Percentiles rank a stretch among this genome's conserved stretches.
Conservation (phyloP, 2,329 filamentous ascomycete species). For the Akanthomyces lecanii region DNA sequence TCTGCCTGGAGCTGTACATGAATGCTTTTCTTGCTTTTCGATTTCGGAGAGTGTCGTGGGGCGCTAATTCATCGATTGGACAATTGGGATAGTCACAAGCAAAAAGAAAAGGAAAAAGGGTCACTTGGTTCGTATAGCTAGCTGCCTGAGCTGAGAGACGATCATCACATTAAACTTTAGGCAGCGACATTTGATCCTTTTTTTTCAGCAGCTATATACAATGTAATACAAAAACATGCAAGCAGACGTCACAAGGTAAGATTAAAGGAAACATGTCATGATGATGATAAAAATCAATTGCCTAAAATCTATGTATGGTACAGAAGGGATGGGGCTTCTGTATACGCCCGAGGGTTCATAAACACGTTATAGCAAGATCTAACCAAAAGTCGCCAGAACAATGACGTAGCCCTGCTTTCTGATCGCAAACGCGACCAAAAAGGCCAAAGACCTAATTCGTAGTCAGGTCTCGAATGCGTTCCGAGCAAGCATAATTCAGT, state of each 20-base stretch:
- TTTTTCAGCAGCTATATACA: neutral
- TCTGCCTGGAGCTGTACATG: slow-evolving; percentile 5
- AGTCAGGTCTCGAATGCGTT: neutral
- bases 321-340: neutral
- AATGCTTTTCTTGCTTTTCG: no score
- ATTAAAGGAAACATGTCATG: neutral
- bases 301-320: slow-evolving; percentile 8
- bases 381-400: no score
- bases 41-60: no score
- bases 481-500: no score
- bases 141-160: neutral
- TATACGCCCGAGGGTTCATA: slow-evolving; percentile 3
- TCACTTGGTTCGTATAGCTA: no score
- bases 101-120: neutral
- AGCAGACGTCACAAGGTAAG: neutral
- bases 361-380: neutral
- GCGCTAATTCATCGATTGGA: neutral
- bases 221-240: neutral
- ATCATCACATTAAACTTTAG: neutral
- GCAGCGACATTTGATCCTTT: neutral
- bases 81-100: neutral
- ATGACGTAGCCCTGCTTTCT: neutral
- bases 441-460: no score
- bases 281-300: neutral
- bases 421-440: no score